A percentile compares a stretch with the other conserved stretches of the same genome.
phyloP scores from a whole-genome alignment of 164 flowering plant genomes.

The Umbellularia californica region DNA sequence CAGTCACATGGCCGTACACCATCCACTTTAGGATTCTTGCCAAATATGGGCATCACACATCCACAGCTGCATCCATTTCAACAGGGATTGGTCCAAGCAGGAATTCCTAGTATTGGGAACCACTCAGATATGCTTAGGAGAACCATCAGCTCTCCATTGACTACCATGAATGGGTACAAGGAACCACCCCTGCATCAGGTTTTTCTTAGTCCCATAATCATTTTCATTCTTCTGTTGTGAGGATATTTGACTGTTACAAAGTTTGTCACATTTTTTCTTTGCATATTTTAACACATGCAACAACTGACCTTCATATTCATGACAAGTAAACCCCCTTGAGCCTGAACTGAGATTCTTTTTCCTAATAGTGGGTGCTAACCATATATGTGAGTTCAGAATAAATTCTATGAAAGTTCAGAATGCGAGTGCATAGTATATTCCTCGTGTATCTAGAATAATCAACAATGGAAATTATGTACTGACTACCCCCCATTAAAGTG shows the following conservation, averaged over 20 bases:
- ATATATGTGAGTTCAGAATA: too few relatives aligned
- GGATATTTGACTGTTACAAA: not conserved
- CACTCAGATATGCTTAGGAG: slow-evolving; percentile 50
- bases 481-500: too few relatives aligned
- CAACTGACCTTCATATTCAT: too few relatives aligned
- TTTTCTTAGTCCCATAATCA: not conserved
- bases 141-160: slow-evolving; percentile 45
- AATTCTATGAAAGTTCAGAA: too few relatives aligned
- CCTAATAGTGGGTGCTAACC: too few relatives aligned
- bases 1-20: slow-evolving; percentile 53
- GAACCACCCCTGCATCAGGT: slow-evolving; percentile 59
- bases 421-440: too few relatives aligned
- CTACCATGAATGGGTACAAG: slow-evolving; percentile 44
- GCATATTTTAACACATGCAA: too few relatives aligned
- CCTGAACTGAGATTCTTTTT: too few relatives aligned
- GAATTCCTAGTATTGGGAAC: slow-evolving; percentile 40
- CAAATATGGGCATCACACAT: slow-evolving; percentile 45
- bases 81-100: slow-evolving; percentile 41
- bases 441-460: too few relatives aligned
- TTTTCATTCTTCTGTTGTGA: not conserved
- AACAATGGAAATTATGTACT: too few relatives aligned
- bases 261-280: not conserved
- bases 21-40: slow-evolving; percentile 47
- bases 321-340: too few relatives aligned
- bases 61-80: slow-evolving; percentile 54